Percentiles rank a stretch among this genome's conserved stretches.
Evolutionary conservation across 805 yeast species (phyloP).

Genomic region (Tanozyma kutaoensis): DNA sequence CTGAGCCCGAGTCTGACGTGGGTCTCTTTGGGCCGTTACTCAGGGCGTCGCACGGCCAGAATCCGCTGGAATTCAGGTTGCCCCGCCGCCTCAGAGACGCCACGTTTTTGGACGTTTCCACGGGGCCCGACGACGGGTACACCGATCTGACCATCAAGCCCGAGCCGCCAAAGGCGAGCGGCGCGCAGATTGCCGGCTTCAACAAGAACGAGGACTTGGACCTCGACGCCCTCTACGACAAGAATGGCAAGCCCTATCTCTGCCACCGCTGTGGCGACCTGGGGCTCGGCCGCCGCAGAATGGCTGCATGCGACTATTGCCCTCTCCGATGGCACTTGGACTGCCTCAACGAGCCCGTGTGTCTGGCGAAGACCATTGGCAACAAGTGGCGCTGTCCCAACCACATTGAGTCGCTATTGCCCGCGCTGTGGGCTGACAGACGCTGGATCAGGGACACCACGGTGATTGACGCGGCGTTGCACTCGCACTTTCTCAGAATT

Average conservation of each 20-base stretch:
- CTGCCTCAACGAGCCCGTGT: slow-evolving; percentile 66
- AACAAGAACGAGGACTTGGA: slow-evolving; percentile 39
- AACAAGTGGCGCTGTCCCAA: slow-evolving; percentile 87
- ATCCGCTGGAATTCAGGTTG: slow-evolving; percentile 29
- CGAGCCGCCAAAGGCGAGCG: slow-evolving; percentile 29
- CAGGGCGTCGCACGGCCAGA: slow-evolving; percentile 52
- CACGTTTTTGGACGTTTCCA: slow-evolving; percentile 56
- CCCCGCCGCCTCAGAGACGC: slow-evolving; percentile 57
- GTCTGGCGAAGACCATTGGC: slow-evolving; percentile 61
- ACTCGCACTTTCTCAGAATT: slow-evolving; percentile 17
- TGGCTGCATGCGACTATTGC: slow-evolving; percentile 77
- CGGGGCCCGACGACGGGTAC: slow-evolving; percentile 63
- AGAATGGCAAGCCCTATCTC: slow-evolving; percentile 50
- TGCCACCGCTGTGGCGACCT: slow-evolving; percentile 72
- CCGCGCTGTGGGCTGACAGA: slow-evolving; percentile 16
- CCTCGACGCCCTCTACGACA: slow-evolving; percentile 53
- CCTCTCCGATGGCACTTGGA: slow-evolving; percentile 79
- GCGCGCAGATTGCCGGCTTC: slow-evolving; percentile 19
- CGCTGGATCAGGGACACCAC: slow-evolving; percentile 40
- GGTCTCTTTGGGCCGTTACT: slow-evolving; percentile 43
- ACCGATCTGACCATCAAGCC: slow-evolving; percentile 35
- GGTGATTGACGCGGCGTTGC: slow-evolving; percentile 37
- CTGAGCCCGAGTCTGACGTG: slow-evolving; percentile 6
- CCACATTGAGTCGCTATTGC: slow-evolving; percentile 47
- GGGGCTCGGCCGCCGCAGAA: slow-evolving; percentile 38